phyloP scores from a whole-genome alignment of 192 early-diverging fungal species.

The Coemansia guatemalensis region DNA sequence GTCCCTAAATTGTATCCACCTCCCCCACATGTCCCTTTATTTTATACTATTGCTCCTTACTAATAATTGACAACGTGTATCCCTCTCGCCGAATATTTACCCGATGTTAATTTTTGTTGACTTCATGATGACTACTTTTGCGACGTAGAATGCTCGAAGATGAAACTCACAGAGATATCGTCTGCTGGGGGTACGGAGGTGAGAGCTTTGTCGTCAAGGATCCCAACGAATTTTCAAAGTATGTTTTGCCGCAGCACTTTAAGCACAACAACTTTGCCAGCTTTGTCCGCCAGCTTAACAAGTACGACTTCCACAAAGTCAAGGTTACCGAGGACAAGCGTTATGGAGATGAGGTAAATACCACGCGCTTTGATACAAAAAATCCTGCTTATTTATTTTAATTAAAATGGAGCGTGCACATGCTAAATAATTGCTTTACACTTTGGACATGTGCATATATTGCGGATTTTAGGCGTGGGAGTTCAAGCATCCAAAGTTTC shows the following conservation, averaged over 20 bases:
- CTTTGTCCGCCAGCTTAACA: conserved; percentile 88
- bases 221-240: conserved; percentile 76
- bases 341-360: conserved; percentile 52
- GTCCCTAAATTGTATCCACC: background rate
- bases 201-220: conserved; percentile 88
- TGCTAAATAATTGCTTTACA: background rate
- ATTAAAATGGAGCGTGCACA: background rate
- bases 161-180: conserved; percentile 50
- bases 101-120: background rate
- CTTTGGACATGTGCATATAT: background rate
- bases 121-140: background rate
- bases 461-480: conserved; percentile 73
- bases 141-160: conserved; percentile 51
- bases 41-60: background rate
- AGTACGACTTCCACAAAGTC: conserved; percentile 82
- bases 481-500: conserved; percentile 84
- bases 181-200: conserved; percentile 77
- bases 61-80: background rate
- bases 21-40: background rate
- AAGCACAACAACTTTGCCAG: conserved; percentile 93
- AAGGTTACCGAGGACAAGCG: conserved; percentile 54
- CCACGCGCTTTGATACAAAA: background rate
- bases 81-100: background rate
- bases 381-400: background rate
- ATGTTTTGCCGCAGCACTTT: conserved; percentile 80